These are phyloP conservation scores for Pseudozyma flocculosa DNA, from an alignment of 1,284 basidiomycete species.

Conservation along the genomic window DNA sequence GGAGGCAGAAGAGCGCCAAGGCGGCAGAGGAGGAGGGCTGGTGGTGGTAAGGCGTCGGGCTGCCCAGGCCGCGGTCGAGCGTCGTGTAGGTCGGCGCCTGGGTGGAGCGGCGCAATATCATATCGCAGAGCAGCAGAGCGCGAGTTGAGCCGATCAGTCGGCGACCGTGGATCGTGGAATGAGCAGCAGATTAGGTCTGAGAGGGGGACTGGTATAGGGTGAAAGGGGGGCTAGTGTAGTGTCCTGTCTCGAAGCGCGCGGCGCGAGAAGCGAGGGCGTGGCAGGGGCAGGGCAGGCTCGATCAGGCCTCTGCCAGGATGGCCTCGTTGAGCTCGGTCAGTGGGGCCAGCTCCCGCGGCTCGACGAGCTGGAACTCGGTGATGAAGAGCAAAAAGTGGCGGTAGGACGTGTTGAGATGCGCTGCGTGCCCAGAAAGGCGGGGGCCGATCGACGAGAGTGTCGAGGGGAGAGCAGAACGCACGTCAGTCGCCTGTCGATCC, in stretches of 20 bases:
- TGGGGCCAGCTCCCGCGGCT: slow-evolving; percentile 93
- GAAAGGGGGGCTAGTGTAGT: no score
- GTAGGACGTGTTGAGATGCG: slow-evolving; percentile 98
- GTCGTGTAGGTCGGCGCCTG: no score
- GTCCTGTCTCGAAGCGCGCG: background rate
- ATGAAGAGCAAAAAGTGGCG: slow-evolving; percentile 97
- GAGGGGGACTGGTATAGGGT: no score
- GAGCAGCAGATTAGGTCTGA: no score
- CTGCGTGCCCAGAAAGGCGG: slow-evolving; percentile 57
- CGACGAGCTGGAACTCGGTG: slow-evolving; percentile 95
- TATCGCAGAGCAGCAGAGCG: no score
- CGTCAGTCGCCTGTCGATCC: no score
- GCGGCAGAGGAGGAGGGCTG: no score
- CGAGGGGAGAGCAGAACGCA: background rate
- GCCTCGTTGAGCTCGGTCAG: slow-evolving; percentile 95
- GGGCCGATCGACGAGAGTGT: background rate
- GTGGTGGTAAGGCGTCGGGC: no score
- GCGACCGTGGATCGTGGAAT: no score
- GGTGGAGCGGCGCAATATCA: no score
- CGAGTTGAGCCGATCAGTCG: no score
- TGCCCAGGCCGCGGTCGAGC: no score
- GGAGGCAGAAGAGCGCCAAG: background rate
- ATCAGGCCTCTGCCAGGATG: slow-evolving; percentile 65
- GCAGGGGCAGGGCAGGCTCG: background rate
- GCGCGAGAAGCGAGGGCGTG: background rate